Evolutionary conservation across 2,329 filamentous ascomycete genomes (phyloP).

Genomic region (Penicillium sp.): DNA sequence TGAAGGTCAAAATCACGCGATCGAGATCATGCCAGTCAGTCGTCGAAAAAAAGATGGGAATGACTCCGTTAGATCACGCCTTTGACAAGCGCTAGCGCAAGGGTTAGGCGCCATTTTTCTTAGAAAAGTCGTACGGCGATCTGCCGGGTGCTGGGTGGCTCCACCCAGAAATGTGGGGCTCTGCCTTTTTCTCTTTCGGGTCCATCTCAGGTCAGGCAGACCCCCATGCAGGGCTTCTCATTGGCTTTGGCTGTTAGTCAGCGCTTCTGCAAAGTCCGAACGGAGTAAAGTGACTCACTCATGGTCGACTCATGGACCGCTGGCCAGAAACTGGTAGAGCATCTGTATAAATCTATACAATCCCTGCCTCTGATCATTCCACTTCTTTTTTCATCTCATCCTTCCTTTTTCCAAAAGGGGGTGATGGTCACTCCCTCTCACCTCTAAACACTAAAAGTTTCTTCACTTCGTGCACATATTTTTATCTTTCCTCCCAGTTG

Average conservation of each 20-base stretch:
- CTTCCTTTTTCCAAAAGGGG: slow-evolving; percentile 21
- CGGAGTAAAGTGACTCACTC: slow-evolving; percentile 16
- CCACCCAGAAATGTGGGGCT: slow-evolving; percentile 13
- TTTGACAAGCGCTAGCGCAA: slow-evolving; percentile 7
- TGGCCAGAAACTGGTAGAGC: neutral
- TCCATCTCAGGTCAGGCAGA: neutral
- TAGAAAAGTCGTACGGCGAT: slow-evolving; percentile 14
- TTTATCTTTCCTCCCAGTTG: neutral
- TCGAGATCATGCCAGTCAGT: neutral
- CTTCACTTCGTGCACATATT: slow-evolving; percentile 6
- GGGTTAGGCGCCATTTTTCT: slow-evolving; percentile 14
- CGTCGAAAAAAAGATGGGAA: neutral
- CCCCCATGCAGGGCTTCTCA: neutral
- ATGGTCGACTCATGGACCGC: neutral
- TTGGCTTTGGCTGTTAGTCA: neutral
- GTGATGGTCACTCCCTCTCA: slow-evolving; percentile 34
- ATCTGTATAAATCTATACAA: slow-evolving; percentile 13
- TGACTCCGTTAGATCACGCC: slow-evolving; percentile 13
- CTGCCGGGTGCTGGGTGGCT: slow-evolving; percentile 10
- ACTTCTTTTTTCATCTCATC: slow-evolving; percentile 31
- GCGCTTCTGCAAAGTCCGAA: slow-evolving; percentile 1
- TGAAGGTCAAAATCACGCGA: neutral
- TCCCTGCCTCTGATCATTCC: slow-evolving; percentile 10
- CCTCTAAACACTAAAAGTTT: slow-evolving; percentile 13
- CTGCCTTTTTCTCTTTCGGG: slow-evolving; percentile 4